Conservation (phyloP, 2,329 filamentous ascomycete genomes). For the Volutella citrinella region DNA sequence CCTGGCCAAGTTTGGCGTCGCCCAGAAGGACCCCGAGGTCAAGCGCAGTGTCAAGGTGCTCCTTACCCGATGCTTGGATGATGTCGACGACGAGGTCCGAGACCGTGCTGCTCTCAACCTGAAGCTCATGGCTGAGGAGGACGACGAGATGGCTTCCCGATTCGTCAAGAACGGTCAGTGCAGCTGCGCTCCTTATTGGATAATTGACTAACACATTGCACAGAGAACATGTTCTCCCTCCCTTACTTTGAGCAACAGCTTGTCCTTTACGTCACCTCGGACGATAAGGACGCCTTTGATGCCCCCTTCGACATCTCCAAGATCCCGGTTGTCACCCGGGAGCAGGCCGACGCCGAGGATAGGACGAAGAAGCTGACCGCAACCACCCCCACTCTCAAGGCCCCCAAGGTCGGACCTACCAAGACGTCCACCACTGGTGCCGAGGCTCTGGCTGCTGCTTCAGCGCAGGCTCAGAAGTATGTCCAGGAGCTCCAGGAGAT, state of each 20-base stretch:
- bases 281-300: constrained; percentile 81
- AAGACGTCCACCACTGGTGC: constrained; percentile 69
- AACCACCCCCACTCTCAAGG: constrained; percentile 89
- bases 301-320: constrained; percentile 85
- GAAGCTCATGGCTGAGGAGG: constrained; percentile 86
- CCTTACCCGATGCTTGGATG: constrained; percentile 88
- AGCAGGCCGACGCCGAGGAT: constrained; percentile 94
- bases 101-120: constrained; percentile 93
- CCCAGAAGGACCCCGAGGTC: constrained; percentile 92
- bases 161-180: constrained; percentile 87
- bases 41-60: constrained; percentile 94
- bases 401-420: constrained; percentile 74
- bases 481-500: constrained; percentile 83
- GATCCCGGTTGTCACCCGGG: constrained; percentile 89
- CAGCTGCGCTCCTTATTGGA: not conserved
- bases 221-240: constrained; percentile 92
- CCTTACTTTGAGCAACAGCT: constrained; percentile 95
- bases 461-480: constrained; percentile 83
- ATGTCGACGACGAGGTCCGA: constrained; percentile 95
- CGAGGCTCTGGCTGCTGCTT: constrained; percentile 72
- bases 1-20: constrained; percentile 93
- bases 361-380: constrained; percentile 95
- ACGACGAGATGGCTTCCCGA: constrained; percentile 77
- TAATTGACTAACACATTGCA: constrained; percentile 10
- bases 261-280: constrained; percentile 94